Base-by-base conservation (phyloP, 2,329 filamentous ascomycete genomes). In the Arthrobotrys iridis region DNA sequence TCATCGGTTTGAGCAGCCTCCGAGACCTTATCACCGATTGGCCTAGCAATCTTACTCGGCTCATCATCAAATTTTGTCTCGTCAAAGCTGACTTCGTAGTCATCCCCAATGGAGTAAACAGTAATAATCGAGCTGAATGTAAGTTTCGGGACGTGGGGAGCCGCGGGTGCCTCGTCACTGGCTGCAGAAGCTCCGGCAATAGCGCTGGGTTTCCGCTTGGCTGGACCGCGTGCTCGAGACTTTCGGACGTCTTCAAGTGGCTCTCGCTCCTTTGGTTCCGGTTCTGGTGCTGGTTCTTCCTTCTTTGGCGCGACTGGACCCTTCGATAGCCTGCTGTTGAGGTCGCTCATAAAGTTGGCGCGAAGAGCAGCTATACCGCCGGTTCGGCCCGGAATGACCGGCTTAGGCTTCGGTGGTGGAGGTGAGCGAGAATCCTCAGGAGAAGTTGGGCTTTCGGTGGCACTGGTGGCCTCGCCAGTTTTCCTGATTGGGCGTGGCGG, bases 241-340 rank as follows among this genome's bases (percentile, higher is more conserved):
- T 98, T 98, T 78, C 95, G 88, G 35, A 93, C 93, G 84, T 99
- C 95, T 20, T 87, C 86, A 24, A 99, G 84, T n/a, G 93, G 93
- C 8, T 87, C 88, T 82, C 57, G 58, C 22, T 57, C 55, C 50
- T 75, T 73, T 0, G 62, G 70, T 35, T 71, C 59, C 8, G 59
- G 48, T 10, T 68, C 59, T 1, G 63, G 50, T 66, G 76, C 83
- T 30, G 84, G 82, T 50, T 87, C 87, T 67, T 88, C 86, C 60
- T 89, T 85, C 77, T 93, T 90, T 80, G 91, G 90, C 78, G 58
- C 72, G 13, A 62, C 18, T n/a, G 93, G 94, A 0, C 95, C 95
- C 35, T 96, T 84, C 80, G 93, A 90, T 26, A 99, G 85, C 55
- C 93, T 91, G 79, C 93, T 93, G 82, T 98, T 97, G 43, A 99